Evolutionary conservation across 78 protist species (phyloP).

Genomic region (Planoprotostelium fungivorum): DNA sequence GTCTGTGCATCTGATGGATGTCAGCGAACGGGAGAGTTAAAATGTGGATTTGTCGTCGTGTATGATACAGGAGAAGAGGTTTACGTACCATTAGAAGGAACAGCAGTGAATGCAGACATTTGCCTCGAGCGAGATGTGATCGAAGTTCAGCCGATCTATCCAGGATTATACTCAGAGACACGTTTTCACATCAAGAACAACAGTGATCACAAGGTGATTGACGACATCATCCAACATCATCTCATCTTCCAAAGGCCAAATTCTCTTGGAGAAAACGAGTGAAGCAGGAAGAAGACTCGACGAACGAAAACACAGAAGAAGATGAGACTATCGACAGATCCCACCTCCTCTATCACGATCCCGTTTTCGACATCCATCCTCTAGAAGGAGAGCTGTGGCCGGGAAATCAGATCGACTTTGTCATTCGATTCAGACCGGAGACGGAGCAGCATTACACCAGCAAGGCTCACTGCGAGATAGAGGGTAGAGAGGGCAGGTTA

Average conservation of each 20-base stretch:
- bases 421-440: not conserved
- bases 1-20: not conserved
- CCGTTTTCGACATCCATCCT: not conserved
- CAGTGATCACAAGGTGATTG: not conserved
- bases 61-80: not conserved
- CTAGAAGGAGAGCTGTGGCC: not conserved
- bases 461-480: not conserved
- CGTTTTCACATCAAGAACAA: not conserved
- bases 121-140: not conserved
- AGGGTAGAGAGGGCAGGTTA: not conserved
- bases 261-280: not conserved
- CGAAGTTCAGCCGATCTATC: not conserved
- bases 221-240: not conserved
- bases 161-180: not conserved
- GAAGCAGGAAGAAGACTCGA: not conserved
- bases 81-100: not conserved
- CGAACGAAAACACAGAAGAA: not conserved
- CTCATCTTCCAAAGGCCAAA: not conserved
- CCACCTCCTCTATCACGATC: not conserved
- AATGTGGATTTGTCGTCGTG: not conserved
- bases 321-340: not conserved
- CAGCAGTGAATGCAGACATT: not conserved
- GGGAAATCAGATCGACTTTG: not conserved
- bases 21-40: not conserved
- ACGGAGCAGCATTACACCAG: not conserved